These are phyloP conservation scores for Senna tora DNA, from an alignment of 306 rosid species.

Conservation along the genomic window DNA sequence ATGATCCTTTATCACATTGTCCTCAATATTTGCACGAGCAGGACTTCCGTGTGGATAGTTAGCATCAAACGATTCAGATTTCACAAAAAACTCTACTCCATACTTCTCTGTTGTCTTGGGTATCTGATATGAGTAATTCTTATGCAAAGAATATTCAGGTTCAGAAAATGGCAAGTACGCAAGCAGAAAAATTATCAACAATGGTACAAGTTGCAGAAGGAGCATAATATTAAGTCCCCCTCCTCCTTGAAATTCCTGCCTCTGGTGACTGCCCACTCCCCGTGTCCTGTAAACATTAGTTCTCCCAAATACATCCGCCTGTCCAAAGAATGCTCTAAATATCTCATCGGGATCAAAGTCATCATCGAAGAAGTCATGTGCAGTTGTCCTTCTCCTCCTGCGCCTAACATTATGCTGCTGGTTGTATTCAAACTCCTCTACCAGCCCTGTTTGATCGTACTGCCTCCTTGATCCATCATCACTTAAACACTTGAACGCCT, in stretches of 20 bases:
- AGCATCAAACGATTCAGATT: constrained; percentile 61
- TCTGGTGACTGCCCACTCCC: constrained; percentile 52
- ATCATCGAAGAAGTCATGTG: constrained; percentile 59
- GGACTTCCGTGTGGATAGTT: constrained; percentile 74
- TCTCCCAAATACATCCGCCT: constrained; percentile 61
- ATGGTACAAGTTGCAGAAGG: constrained; percentile 71
- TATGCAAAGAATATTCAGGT: constrained; percentile 70
- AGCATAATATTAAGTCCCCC: constrained; percentile 67
- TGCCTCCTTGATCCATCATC: constrained; percentile 71
- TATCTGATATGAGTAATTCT: constrained; percentile 64
- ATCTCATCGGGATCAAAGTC: constrained; percentile 91
- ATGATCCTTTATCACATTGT: constrained; percentile 65
- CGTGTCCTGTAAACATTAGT: constrained; percentile 58
- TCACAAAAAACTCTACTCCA: constrained; percentile 78
- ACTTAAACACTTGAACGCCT: constrained; percentile 95
- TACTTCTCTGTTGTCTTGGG: constrained; percentile 60
- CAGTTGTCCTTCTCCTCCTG: constrained; percentile 55
- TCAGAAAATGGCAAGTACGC: constrained; percentile 89
- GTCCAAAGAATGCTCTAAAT: constrained; percentile 89
- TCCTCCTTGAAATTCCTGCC: constrained; percentile 68
- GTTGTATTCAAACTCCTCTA: constrained; percentile 69
- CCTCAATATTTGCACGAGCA: constrained; percentile 71
- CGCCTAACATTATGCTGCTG: constrained; percentile 64
- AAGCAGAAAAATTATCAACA: constrained; percentile 68
- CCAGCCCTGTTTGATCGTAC: constrained; percentile 77